A percentile compares a stretch with the other conserved stretches of the same genome.
Evolutionary conservation across 129 eudicot species (phyloP).

Genomic region (Sambucus nigra): DNA sequence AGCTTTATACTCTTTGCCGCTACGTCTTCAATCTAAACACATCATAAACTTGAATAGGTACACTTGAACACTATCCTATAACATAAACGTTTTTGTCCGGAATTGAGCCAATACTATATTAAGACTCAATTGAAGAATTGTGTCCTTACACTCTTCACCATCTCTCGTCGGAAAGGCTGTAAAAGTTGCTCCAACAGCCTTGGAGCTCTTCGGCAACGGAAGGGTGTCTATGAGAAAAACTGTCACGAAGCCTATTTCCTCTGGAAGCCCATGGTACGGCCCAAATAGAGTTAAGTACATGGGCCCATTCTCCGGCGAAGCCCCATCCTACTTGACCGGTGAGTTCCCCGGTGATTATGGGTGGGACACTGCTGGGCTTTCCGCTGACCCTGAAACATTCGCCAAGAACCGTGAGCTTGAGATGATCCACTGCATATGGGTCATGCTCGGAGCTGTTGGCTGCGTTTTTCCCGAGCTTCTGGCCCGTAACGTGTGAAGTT

Average conservation of each 20-base stretch:
- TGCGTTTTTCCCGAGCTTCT: slow-evolving; percentile 69
- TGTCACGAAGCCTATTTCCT: slow-evolving; percentile 26
- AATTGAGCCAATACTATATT: no score
- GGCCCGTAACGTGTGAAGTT: slow-evolving; percentile 71
- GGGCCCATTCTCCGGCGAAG: slow-evolving; percentile 74
- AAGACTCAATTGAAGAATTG: no score
- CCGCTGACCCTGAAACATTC: slow-evolving; percentile 69
- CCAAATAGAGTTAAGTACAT: slow-evolving; percentile 71
- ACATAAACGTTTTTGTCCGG: no score
- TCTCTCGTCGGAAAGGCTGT: slow-evolving; percentile 43
- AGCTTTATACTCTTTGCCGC: no score
- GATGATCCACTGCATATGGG: slow-evolving; percentile 36
- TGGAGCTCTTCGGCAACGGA: slow-evolving; percentile 31
- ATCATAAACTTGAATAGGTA: no score
- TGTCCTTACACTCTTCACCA: no score
- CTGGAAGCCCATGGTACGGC: slow-evolving; percentile 64
- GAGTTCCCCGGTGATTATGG: slow-evolving; percentile 75
- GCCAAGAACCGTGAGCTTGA: slow-evolving; percentile 74
- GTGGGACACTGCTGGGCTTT: slow-evolving; percentile 69
- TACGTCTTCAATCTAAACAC: no score
- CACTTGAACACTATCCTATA: no score
- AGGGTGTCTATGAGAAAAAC: slow-evolving; percentile 55
- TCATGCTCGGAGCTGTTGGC: slow-evolving; percentile 56
- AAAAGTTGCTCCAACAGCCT: slow-evolving; percentile 29
- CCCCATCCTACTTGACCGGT: slow-evolving; percentile 70